A percentile compares a stretch with the other conserved stretches of the same genome.
Conservation (phyloP, 129 eudicot species). For the Tagetes patula region DNA sequence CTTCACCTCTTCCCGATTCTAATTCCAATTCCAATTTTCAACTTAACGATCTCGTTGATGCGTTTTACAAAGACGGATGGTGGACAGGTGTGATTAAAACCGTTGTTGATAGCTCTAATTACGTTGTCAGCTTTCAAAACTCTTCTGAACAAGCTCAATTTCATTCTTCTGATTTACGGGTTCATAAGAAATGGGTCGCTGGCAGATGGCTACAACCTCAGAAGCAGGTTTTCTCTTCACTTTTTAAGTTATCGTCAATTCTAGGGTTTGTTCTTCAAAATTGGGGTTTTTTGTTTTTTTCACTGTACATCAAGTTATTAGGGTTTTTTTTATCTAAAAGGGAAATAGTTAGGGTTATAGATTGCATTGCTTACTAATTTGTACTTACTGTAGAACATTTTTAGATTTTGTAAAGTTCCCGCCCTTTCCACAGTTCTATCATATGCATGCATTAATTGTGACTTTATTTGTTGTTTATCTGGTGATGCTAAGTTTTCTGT, state of each 20-base stretch:
- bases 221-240: slow-evolving; percentile 45
- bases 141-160: slow-evolving; percentile 52
- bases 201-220: slow-evolving; percentile 66
- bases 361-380: too few species aligned
- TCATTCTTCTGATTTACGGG: slow-evolving; percentile 46
- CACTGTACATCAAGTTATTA: neutral
- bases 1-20: slow-evolving; percentile 43
- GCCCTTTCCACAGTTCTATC: too few species aligned
- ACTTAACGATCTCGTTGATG: slow-evolving; percentile 65
- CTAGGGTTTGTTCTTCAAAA: slow-evolving; percentile 6
- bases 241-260: neutral
- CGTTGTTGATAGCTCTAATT: slow-evolving; percentile 34
- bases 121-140: slow-evolving; percentile 18
- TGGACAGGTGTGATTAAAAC: slow-evolving; percentile 69
- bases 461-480: neutral
- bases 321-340: neutral
- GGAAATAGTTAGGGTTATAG: too few species aligned
- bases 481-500: slow-evolving; percentile 2
- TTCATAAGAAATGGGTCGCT: slow-evolving; percentile 43
- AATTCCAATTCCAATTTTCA: slow-evolving; percentile 32
- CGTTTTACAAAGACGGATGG: slow-evolving; percentile 71
- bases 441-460: slow-evolving; percentile 10
- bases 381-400: neutral
- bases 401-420: neutral
- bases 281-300: neutral